Evolutionary conservation across 176 grass and related monocot species (phyloP), one percentile per base, ranked within the genome.

Genomic region (Oryza glaberrima): DNA sequence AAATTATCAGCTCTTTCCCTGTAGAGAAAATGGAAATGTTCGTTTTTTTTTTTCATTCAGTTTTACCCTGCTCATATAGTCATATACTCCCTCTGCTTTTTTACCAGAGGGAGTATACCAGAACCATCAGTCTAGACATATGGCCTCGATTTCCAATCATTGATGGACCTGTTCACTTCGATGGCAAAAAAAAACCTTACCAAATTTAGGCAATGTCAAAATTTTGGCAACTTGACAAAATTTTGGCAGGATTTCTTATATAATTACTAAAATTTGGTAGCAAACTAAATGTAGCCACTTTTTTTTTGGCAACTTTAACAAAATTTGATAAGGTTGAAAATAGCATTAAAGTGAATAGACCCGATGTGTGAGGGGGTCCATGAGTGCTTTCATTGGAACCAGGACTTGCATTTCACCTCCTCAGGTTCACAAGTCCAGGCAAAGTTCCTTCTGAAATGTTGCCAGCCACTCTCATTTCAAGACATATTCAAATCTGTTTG

Each of bases 341-440:
- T 26, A 1, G 1, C 26, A 26, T 26, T 26, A 26, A 26, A 26
- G 26, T 26, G 26, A 26, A 26, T 1, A 26, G 26, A 1, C 26
- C 26, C 26, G 26, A 26, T 56, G 46, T 84, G 72, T 19, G 61
- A 40, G 72, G 82, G 41, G 64, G 82, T 84, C 64, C 32, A 45
- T 69, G 20, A 52, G 64, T 76, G 20, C 45, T 40, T 67, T 38
- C 64, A 68, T 56, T 69, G 47, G 83, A 32, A 52, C 22, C 73
- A 68, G 34, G 65, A 77, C 83, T 77, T 51, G 72, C 64, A 84
- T 58, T 65, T 69, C 14, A 17, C 16, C 65, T 13, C 72, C 52
- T 41, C 40, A 41, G 67, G 82, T 84, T 77, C 82, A 84, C 46
- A 77, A 76, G 25, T 76, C 73, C 26, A 84, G 74, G 82, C 73